Evolutionary conservation across 73 alveolate genomes (phyloP), one percentile per base, ranked within the genome.

Genomic region (Paramecium pentaurelia): DNA sequence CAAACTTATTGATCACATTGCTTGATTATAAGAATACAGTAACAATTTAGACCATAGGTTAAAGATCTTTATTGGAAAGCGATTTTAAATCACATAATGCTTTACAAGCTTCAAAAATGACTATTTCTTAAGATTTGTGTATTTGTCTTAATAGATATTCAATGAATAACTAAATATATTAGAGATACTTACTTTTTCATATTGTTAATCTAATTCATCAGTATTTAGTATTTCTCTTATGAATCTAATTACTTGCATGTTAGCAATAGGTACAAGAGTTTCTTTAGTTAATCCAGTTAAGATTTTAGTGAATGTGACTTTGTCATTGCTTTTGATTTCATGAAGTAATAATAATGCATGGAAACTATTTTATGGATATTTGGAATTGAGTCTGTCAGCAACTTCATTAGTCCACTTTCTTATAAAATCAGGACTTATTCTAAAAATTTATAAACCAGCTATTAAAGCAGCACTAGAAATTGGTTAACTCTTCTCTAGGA

Each of bases 351-450:
- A n/a, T 18, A 80, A 36, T 10, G 91, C 91, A 80, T 80, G 91
- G 7, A 80, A 80, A 40, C 77, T 80, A 42, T 80, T 80, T 25
- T 80, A 14, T 4, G 91, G 91, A 36, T 80, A 80, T 80, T 80
- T 80, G 4, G 91, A 80, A 80, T 80, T 80, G n/a, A 80, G 58
- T 80, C 91, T 80, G 64, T 80, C 94, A 45, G 92, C 58, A 4
- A 89, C 94, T 32, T 89, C 94, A 89, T 77, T 71, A 1, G 86
- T 71, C 88, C 86, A 89, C 30, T 89, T 89, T 73, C 88, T 89
- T 1, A 89, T 30, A 12, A 83, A 71, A 38, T 89, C 94, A 28
- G 92, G 30, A 71, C 88, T 71, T 8, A 64, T 64, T 38, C 92
- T 77, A 44, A 89, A 89, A 16, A 89, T 47, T 12, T 89, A 40